Conservation (phyloP, 257 asterid species). For the Striga asiatica region DNA sequence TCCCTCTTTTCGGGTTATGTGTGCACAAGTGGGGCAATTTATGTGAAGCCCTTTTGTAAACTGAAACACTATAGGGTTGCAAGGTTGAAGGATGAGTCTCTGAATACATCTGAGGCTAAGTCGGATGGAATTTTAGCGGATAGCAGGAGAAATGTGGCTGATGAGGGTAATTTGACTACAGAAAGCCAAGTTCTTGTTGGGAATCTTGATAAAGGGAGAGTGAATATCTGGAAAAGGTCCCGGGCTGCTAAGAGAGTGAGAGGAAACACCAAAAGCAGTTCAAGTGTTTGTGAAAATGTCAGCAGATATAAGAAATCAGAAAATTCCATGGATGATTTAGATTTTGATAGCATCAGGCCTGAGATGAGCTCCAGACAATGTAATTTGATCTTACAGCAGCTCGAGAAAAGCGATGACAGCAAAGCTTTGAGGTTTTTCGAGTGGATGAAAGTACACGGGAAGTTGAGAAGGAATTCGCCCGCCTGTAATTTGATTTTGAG, state of each 20-base stretch:
- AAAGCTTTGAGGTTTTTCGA: conserved; percentile 49
- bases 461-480: conserved; percentile 45
- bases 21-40: too few relatives aligned
- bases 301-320: conserved; percentile 19
- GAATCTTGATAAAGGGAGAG: conserved; percentile 17
- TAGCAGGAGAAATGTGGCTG: conserved; percentile 19
- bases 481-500: conserved; percentile 66
- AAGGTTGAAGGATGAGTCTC: too few relatives aligned
- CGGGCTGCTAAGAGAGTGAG: conserved; percentile 20
- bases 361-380: conserved; percentile 40
- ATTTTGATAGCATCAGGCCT: conserved; percentile 15
- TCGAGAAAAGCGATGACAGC: conserved; percentile 35
- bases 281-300: conserved; percentile 15
- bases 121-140: too few relatives aligned
- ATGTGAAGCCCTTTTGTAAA: too few relatives aligned
- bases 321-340: conserved; percentile 18
- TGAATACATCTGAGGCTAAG: too few relatives aligned
- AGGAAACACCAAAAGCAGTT: conserved; percentile 17
- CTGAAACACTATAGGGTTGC: too few relatives aligned
- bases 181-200: not conserved
- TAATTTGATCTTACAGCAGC: conserved; percentile 48
- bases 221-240: conserved; percentile 42
- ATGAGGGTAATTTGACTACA: not conserved
- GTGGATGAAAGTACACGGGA: conserved; percentile 76
- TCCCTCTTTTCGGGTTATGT: too few relatives aligned